Percentiles rank a stretch among this genome's conserved stretches.
phyloP scores from a whole-genome alignment of 2,329 filamentous ascomycete species.

The Diplocarpon mali region DNA sequence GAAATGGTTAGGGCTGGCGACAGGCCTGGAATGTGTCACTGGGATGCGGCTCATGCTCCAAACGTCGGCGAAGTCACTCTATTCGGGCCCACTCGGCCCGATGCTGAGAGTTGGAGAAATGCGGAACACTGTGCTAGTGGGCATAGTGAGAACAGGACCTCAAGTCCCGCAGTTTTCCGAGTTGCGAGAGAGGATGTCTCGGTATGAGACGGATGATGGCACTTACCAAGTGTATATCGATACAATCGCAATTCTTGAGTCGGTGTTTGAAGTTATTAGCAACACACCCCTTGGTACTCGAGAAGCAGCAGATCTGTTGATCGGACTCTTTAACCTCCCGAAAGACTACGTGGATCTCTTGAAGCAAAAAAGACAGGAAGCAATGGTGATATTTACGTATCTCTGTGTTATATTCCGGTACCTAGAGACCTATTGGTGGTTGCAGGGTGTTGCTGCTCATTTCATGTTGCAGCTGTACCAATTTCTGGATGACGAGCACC shows the following conservation, averaged over 20 bases:
- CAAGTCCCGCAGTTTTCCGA: slow-evolving; percentile 3
- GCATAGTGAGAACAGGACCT: not conserved
- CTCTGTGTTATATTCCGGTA: slow-evolving; percentile 27
- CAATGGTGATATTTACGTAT: slow-evolving; percentile 22
- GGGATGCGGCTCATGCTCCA: slow-evolving; percentile 27
- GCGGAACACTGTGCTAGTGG: slow-evolving; percentile 6
- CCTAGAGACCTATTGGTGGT: slow-evolving; percentile 28
- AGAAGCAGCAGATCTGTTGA: slow-evolving; percentile 5
- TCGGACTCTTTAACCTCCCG: slow-evolving; percentile 9
- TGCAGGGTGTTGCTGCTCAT: slow-evolving; percentile 28
- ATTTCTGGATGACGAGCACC: slow-evolving; percentile 26
- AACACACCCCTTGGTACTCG: not conserved
- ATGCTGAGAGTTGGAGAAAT: slow-evolving; percentile 11
- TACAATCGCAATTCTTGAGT: too few species aligned
- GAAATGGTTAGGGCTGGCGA: slow-evolving; percentile 29
- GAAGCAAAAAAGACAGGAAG: slow-evolving; percentile 10
- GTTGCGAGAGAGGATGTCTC: slow-evolving; percentile 3
- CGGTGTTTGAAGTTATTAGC: not conserved
- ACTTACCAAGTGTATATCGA: too few species aligned
- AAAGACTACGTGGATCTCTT: slow-evolving; percentile 24
- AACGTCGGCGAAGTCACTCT: slow-evolving; percentile 18
- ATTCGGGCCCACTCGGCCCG: slow-evolving; percentile 11
- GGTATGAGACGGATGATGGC: not conserved
- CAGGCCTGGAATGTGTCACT: slow-evolving; percentile 22
- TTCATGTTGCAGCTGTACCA: slow-evolving; percentile 26